Base-by-base conservation (phyloP, 805 yeast species). In the Teunomyces panamensis region DNA sequence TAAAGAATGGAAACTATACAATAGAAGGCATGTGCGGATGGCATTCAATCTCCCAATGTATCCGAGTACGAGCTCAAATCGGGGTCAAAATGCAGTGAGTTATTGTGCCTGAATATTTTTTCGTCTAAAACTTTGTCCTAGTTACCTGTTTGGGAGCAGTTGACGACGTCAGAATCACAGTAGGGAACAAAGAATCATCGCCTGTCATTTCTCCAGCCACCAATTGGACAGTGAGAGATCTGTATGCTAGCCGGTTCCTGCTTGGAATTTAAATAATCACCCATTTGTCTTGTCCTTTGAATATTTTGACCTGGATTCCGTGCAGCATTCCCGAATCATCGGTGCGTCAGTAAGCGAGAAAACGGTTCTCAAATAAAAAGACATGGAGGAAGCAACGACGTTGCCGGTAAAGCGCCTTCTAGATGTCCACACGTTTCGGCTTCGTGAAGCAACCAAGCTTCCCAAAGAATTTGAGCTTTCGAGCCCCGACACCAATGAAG, bases 381-480 rank as follows among this genome's bases (percentile, higher is more conserved):
- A 45, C 26, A 49, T 49, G 41, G 30, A 37, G 9, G 41, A 37
- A 29, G 52, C 53, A 9, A 47, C 48, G 16, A 42, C 50, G 41
- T 49, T 64, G 11, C 67, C 67, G 11, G 53, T 53, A 5, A 65
- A 64, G 39, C 62, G 67, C 52, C 49, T 64, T 49, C 62, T 51
- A 43, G 63, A 65, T 43, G 49, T 52, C 30, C 45, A 50, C 29
- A 30, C 52, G 9, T 44, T 45, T 29, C 49, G 50, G 24, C 45
- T 65, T 20, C 52, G 60, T 27, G 69, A 64, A 39, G 37, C 56
- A 6, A 60, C 66, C 8, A 63, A 62, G 48, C 51, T 63, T 17
- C 61, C 63, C 24, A 49, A 54, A 33, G 70, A 65, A 39, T 55
- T 63, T 14, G 49, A 50, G n/a, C 32, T 53, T 17, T 13, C 46